Evolutionary conservation across 768 basidiomycete genomes (phyloP), one percentile per base, ranked within the genome.

Genomic region (Tulasnella sp.): DNA sequence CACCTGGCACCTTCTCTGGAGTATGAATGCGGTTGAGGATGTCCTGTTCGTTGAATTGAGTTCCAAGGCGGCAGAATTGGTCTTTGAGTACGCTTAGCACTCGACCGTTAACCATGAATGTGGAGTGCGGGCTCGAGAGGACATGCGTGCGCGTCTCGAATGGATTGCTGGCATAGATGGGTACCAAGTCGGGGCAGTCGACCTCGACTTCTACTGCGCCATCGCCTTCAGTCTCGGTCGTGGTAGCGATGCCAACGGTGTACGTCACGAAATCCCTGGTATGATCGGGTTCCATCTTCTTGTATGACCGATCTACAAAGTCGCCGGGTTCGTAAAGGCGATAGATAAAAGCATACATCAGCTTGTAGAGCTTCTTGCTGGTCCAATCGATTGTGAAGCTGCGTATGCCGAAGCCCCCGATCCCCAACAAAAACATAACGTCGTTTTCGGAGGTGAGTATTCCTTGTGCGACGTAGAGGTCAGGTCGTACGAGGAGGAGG

Each of bases 331-430:
- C 25, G 67, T 68, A 68, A 38, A 22, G 31, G 6, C 67, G 67
- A 68, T 68, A 68, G 11, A 31, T 68, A 38, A 68, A 68, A 68
- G 67, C 67, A 68, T 68, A 68, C 67, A 68, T 34, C 9, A 68
- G 67, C 67, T 68, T 68, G 67, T 15, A 5, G 29, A 68, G 67
- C 22, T 31, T 22, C 4, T 68, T 38, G 67, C 29, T 38, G 29
- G 5, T 38, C 67, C 67, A 68, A n/a, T 38, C 67, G 19, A 68
- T 11, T 68, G 31, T 19, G 11, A 68, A 19, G 17, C 37, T 34
- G 34, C 19, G 29, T 3, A 68, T 38, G 67, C 67, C 25, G 5
- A 6, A 5, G 29, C 67, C 67, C 34, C 67, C 8, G 19, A 12
- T 31, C 11, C 8, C 67, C 17, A 68, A 5, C 8, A 68, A n/a